A percentile compares a stretch with the other conserved stretches of the same genome.
phyloP scores from a whole-genome alignment of 2,329 filamentous ascomycete species.

The Alternaria angustiovoidea region DNA sequence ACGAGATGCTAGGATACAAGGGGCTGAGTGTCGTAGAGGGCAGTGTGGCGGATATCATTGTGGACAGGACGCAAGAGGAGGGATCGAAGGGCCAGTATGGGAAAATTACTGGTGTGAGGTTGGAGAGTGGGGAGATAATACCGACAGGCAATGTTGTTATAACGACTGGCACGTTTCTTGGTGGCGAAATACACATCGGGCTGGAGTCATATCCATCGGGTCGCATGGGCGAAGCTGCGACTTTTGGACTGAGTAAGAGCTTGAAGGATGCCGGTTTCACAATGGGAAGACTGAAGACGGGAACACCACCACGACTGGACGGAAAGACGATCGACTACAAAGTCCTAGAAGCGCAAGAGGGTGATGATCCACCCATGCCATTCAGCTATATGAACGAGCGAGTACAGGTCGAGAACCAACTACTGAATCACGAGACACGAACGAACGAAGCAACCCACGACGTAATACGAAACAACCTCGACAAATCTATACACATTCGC shows the following conservation, averaged over 20 bases:
- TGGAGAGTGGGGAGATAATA: slow-evolving; percentile 88
- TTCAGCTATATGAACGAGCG: slow-evolving; percentile 89
- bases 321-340: slow-evolving; percentile 82
- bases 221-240: slow-evolving; percentile 91
- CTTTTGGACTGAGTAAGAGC: slow-evolving; percentile 90
- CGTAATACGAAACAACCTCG: slow-evolving; percentile 86
- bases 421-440: slow-evolving; percentile 85
- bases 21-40: slow-evolving; percentile 83
- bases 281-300: slow-evolving; percentile 91
- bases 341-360: slow-evolving; percentile 74
- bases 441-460: slow-evolving; percentile 86
- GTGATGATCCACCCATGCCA: slow-evolving; percentile 84
- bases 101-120: slow-evolving; percentile 81
- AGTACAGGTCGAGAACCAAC: slow-evolving; percentile 81
- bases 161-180: slow-evolving; percentile 93
- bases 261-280: slow-evolving; percentile 87
- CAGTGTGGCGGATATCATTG: slow-evolving; percentile 90
- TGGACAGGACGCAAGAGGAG: slow-evolving; percentile 64
- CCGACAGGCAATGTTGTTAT: slow-evolving; percentile 85
- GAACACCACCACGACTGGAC: slow-evolving; percentile 88
- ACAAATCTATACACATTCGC: slow-evolving; percentile 94
- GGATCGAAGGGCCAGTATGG: slow-evolving; percentile 62
- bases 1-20: slow-evolving; percentile 80
- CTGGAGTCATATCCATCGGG: slow-evolving; percentile 85
- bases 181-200: slow-evolving; percentile 96